Evolutionary conservation across 768 basidiomycete genomes (phyloP).

Genomic region (Termitomyces sp.): DNA sequence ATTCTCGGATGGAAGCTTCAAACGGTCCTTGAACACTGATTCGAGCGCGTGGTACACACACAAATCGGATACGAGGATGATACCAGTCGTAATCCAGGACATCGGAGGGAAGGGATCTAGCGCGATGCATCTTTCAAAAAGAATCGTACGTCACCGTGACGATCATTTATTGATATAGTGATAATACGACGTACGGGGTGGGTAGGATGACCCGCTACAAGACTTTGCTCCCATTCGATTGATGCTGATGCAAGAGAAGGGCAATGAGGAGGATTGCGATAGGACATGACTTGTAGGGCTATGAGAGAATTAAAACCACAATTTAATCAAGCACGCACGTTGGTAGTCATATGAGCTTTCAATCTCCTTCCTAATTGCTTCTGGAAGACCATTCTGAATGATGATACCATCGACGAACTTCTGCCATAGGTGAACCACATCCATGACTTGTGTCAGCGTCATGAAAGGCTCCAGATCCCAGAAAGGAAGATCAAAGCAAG

Average conservation of each 20-base stretch:
- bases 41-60: slow-evolving; percentile 32
- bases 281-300: slow-evolving; percentile 30
- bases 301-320: not conserved
- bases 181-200: slow-evolving; percentile 40
- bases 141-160: slow-evolving; percentile 1
- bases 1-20: slow-evolving; percentile 26
- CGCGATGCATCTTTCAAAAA: slow-evolving; percentile 49
- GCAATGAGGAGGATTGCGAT: slow-evolving; percentile 36
- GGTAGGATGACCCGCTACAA: slow-evolving; percentile 57
- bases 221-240: slow-evolving; percentile 57
- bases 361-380: slow-evolving; percentile 38
- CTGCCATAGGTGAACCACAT: slow-evolving; percentile 37
- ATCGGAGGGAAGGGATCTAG: slow-evolving; percentile 36
- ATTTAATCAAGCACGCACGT: slow-evolving; percentile 23
- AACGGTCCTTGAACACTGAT: slow-evolving; percentile 43
- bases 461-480: slow-evolving; percentile 35
- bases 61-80: slow-evolving; percentile 47
- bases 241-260: slow-evolving; percentile 38
- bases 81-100: slow-evolving; percentile 49
- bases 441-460: slow-evolving; percentile 21
- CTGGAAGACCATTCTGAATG: slow-evolving; percentile 27
- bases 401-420: slow-evolving; percentile 38
- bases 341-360: slow-evolving; percentile 42
- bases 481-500: slow-evolving; percentile 28
- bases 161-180: not conserved